Evolutionary conservation across 139 green algal species (phyloP), one percentile per base, ranked within the genome.

Genomic region (Auxenochlorella pyrenoidosa): DNA sequence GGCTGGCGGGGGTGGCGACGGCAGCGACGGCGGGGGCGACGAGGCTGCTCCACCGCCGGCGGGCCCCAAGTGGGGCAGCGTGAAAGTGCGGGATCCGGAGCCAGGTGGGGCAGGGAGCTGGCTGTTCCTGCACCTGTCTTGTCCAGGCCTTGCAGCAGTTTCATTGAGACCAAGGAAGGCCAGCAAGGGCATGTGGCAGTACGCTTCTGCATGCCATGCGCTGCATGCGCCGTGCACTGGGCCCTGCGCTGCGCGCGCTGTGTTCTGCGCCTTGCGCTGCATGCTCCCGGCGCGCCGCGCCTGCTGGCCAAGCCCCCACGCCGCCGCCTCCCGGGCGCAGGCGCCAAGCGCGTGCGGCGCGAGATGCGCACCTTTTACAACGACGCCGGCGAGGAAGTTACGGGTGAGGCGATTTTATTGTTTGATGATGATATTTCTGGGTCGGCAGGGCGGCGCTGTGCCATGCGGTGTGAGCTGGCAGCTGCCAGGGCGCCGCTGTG

Each of bases 381-480:
- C 65, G 88, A 93, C 34, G 85, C 76, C 28, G 92, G 92, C 2
- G 92, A 94, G 83, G 92, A 94, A 81, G 92, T 90, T 24, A 92
- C 79, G n/a, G 85, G 85, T 87, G 54, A 41, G 68, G 68, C 68
- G n/a, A n/a, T n/a, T n/a, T n/a, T n/a, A n/a, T n/a, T n/a, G n/a
- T n/a, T n/a, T n/a, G n/a, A n/a, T n/a, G n/a, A n/a, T n/a, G n/a
- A n/a, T n/a, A n/a, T n/a, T n/a, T n/a, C n/a, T n/a, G n/a, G n/a
- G n/a, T n/a, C n/a, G n/a, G n/a, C n/a, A n/a, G n/a, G n/a, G 26
- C 32, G 47, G 16, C 32, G 47, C 30, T 5, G 19, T 41, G 12
- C 16, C 65, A 30, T 8, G 16, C 36, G 66, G 6, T 73, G 30
- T 30, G 4, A 54, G 32, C 66, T 73, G 66, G n/a, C n/a, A n/a